phyloP scores from a whole-genome alignment of 2,329 filamentous ascomycete genomes.

The Samsoniella hepiali region DNA sequence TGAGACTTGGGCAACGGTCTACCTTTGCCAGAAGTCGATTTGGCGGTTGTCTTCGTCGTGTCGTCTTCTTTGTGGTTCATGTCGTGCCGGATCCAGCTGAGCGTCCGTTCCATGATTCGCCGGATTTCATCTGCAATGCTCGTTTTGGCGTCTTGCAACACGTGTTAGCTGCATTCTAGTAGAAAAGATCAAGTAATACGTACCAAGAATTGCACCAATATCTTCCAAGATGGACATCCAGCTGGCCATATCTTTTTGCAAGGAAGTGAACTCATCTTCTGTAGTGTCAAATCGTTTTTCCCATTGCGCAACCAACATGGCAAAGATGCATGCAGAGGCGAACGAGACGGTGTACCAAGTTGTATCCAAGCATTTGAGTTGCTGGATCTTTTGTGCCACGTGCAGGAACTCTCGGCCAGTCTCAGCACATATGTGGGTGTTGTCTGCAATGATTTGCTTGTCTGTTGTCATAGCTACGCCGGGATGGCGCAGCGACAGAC shows the following conservation, averaged over 20 bases:
- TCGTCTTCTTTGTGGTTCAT: constrained; percentile 37
- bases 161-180: constrained; percentile 22
- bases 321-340: constrained; percentile 71
- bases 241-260: constrained; percentile 64
- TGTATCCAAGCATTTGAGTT: constrained; percentile 67
- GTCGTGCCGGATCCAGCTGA: constrained; percentile 51
- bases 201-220: constrained; percentile 64
- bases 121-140: constrained; percentile 44
- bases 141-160: constrained; percentile 41
- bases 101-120: constrained; percentile 49
- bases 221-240: constrained; percentile 69
- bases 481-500: constrained; percentile 59
- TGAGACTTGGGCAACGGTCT: constrained; percentile 13
- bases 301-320: constrained; percentile 66
- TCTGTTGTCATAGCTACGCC: constrained; percentile 57
- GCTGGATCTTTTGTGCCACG: constrained; percentile 56
- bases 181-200: constrained; percentile 27
- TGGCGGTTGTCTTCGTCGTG: constrained; percentile 15
- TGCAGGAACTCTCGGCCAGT: constrained; percentile 62
- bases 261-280: constrained; percentile 52
- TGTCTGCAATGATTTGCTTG: constrained; percentile 54
- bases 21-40: background rate
- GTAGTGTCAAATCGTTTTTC: constrained; percentile 61
- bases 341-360: constrained; percentile 74
- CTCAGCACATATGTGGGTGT: constrained; percentile 63